Base-by-base conservation (phyloP, 768 basidiomycete genomes). In the Leucocoprinus birnbaumii region DNA sequence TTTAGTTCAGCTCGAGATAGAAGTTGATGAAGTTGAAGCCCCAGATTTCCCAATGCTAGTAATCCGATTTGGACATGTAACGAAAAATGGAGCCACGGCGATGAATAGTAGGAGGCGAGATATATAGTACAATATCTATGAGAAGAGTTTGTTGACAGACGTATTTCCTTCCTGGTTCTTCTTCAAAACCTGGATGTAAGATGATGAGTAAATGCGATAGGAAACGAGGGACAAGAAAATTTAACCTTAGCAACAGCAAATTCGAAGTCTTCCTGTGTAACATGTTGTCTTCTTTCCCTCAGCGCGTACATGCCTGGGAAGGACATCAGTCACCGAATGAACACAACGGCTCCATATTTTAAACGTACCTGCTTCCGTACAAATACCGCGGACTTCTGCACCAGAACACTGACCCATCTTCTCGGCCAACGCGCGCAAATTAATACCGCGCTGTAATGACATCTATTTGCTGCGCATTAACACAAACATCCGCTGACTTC, bases 391-490 rank as follows among this genome's bases (percentile, higher is more conserved):
- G 14, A 98, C 96, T 69, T 99, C 96, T 1, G 96, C 96, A 61
- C 96, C 96, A 1, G 93, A 96, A 67, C 96, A 98, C 66, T 97
- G 93, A 0, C 96, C 96, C 96, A 98, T 99, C 80, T 99, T 98
- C 70, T 98, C 96, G 0, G 96, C 96, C 2, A 99, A 78, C 2
- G 88, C 86, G 14, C 93, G 89, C n/a, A 98, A 80, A 73, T 99
- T 94, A 71, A 99, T 99, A 1, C 95, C 95, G 56, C 96, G 83
- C 73, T 98, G 96, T 26, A 98, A 77, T 1, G 94, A 98, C 96
- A 98, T 99, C 91, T 94, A 34, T 14, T n/a, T 14, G 38, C 0
- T 38, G 11, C 44, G 3, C 9, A 45, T n/a, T 34, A 31, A 22
- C 14, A 25, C n/a, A 16, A 16, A n/a, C 13, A 55, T 16, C 11